These are phyloP conservation scores for Bimuria novae-zelandiae DNA, from an alignment of 2,329 filamentous ascomycete species.

Conservation along the genomic window DNA sequence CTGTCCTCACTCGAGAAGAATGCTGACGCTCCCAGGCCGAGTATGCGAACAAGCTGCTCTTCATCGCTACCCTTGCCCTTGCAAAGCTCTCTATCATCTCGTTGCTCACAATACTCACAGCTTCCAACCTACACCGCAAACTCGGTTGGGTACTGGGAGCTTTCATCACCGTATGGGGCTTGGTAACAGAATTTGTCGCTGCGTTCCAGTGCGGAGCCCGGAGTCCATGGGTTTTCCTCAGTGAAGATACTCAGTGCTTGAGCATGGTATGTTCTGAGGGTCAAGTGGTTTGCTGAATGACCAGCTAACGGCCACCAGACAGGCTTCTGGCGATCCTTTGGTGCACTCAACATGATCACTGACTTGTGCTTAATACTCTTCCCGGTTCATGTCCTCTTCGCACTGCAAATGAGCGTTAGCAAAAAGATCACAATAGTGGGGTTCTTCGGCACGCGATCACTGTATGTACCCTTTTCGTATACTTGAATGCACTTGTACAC, in stretches of 20 bases:
- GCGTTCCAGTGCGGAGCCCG: constrained; percentile 40
- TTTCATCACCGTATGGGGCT: constrained; percentile 39
- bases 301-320: constrained; percentile 8
- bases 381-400: constrained; percentile 40
- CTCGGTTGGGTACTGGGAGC: constrained; percentile 30
- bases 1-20: not conserved
- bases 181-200: constrained; percentile 31
- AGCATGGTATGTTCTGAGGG: constrained; percentile 26
- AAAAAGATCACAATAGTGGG: constrained; percentile 42
- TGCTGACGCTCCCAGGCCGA: constrained; percentile 29
- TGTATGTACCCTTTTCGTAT: no score
- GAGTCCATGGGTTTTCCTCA: constrained; percentile 34
- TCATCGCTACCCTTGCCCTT: constrained; percentile 39
- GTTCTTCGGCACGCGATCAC: constrained; percentile 39
- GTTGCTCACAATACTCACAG: constrained; percentile 40
- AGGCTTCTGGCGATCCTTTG: constrained; percentile 38
- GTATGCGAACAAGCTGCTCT: constrained; percentile 43
- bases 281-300: no score
- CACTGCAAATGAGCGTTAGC: constrained; percentile 39
- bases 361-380: constrained; percentile 40
- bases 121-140: constrained; percentile 34
- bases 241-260: constrained; percentile 21
- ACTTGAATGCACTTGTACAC: no score
- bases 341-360: constrained; percentile 40
- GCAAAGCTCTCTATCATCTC: constrained; percentile 45